phyloP scores from a whole-genome alignment of 1,139 yeast genomes.

The Ogataea hybrid region DNA sequence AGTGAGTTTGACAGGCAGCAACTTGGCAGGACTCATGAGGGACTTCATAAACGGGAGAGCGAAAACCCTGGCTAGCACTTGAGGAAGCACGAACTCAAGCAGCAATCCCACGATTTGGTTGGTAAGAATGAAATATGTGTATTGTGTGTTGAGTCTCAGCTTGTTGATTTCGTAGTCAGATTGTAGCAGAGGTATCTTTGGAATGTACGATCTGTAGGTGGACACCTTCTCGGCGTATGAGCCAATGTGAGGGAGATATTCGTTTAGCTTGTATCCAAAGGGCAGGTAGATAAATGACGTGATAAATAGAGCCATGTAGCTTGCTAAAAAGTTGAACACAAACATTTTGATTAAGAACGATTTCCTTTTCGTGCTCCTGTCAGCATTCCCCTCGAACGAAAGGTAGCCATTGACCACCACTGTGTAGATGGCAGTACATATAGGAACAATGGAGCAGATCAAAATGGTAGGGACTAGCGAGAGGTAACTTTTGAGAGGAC shows the following conservation, averaged over 20 bases:
- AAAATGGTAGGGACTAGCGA: slow-evolving; percentile 74
- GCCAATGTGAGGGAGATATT: slow-evolving; percentile 27
- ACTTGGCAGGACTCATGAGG: slow-evolving; percentile 31
- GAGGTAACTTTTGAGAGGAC: slow-evolving; percentile 65
- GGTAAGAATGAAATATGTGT: slow-evolving; percentile 72
- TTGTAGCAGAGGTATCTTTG: slow-evolving; percentile 41
- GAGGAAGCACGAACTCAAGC: slow-evolving; percentile 62
- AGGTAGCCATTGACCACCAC: slow-evolving; percentile 48
- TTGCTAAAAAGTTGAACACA: slow-evolving; percentile 72
- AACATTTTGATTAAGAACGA: slow-evolving; percentile 72
- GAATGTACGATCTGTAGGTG: slow-evolving; percentile 23
- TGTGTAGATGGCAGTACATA: slow-evolving; percentile 61
- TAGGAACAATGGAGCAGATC: slow-evolving; percentile 66
- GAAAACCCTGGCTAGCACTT: slow-evolving; percentile 36
- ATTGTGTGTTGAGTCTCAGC: slow-evolving; percentile 68
- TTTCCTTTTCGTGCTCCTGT: slow-evolving; percentile 48
- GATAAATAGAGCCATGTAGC: slow-evolving; percentile 79
- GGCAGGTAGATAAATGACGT: slow-evolving; percentile 90
- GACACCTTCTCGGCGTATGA: slow-evolving; percentile 21
- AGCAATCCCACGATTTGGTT: slow-evolving; percentile 68
- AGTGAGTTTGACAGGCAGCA: slow-evolving; percentile 33
- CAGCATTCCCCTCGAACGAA: slow-evolving; percentile 73
- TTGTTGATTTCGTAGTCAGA: slow-evolving; percentile 62
- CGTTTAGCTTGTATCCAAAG: slow-evolving; percentile 46
- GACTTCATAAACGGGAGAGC: slow-evolving; percentile 23